Evolutionary conservation across 345 rosid species (phyloP), one percentile per base, ranked within the genome.

Genomic region (Combretum micranthum): DNA sequence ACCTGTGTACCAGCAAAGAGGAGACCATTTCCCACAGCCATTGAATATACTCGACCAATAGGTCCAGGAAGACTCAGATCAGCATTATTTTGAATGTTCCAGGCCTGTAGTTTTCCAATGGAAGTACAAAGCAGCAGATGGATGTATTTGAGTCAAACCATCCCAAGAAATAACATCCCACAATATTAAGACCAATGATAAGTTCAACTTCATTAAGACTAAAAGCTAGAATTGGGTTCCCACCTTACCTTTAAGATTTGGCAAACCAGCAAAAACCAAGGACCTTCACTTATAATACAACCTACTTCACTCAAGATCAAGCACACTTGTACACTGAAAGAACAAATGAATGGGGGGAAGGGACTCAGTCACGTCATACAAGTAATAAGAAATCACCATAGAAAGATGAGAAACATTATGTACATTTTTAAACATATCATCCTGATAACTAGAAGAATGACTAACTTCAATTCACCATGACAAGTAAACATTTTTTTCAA

Each of bases 1-100:
- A 90, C 99, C 87, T 94, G 97, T 14, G 85, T 79, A 22, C 99
- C 96, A 64, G 97, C 92, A 11, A 94, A 82, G 57, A 93, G 96
- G 52, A 93, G 72, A 63, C 75, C 90, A 67, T 83, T 74, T 19
- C 90, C 97, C 68, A 87, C 96, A 59, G 80, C 96, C 69, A 94
- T 55, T 42, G 96, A 67, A 70, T 90, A 85, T 26, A 94, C 99
- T 81, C 84, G 96, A 57, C 99, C 97, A 37, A 78, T 88, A 72
- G 97, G 97, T 64, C 97, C 99, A 72, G 12, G 83, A 18, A 94
- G 99, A 73, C 76, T 87, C 20, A 79, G 72, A 18, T 90, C 97
- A 26, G 74, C 59, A 59, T 74, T 80, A n/a, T 82, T 80, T 74
- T 90, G 95, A 0, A 75, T 79, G 67, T 94, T 87, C 92, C 90